These are phyloP conservation scores for Coprinellus aureogranulatus DNA, from an alignment of 768 basidiomycete species.

Conservation along the genomic window DNA sequence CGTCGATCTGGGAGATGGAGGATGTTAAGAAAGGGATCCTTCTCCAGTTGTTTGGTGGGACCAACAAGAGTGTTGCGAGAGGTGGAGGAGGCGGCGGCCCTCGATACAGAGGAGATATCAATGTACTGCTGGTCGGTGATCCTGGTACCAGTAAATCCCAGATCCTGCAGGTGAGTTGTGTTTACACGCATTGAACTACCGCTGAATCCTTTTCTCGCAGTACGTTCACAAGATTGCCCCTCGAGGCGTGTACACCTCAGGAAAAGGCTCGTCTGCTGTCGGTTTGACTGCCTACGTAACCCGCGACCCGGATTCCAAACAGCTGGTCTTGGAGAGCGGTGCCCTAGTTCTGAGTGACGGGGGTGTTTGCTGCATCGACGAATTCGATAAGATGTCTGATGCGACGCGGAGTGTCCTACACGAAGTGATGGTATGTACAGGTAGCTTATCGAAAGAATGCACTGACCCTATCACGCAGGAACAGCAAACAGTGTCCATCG, in stretches of 20 bases:
- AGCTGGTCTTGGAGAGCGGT: constrained; percentile 95
- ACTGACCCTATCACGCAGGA: constrained; percentile 57
- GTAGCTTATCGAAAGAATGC: neutral
- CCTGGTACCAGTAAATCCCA: constrained; percentile 97
- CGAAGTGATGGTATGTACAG: constrained; percentile 85
- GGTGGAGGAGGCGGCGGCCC: constrained; percentile 97
- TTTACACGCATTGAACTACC: neutral
- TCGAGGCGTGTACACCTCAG: constrained; percentile 94
- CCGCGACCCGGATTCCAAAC: constrained; percentile 96
- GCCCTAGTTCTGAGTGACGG: constrained; percentile 94
- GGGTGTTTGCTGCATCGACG: constrained; percentile 97
- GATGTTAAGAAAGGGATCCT: constrained; percentile 99
- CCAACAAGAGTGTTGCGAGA: constrained; percentile 89
- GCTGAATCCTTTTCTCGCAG: constrained; percentile 36
- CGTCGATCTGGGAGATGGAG: constrained; percentile 97
- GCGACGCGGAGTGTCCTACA: constrained; percentile 96
- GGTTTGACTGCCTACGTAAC: constrained; percentile 99
- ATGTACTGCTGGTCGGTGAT: constrained; percentile 94
- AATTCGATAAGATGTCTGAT: constrained; percentile 99
- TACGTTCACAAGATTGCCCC: constrained; percentile 99
- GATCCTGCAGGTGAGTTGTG: constrained; percentile 71
- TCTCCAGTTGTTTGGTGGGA: constrained; percentile 94
- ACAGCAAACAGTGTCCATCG: constrained; percentile 99
- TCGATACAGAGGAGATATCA: constrained; percentile 96
- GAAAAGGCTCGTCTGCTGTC: constrained; percentile 97